Percentiles rank a stretch among this genome's conserved stretches.
Evolutionary conservation across 345 rosid genomes (phyloP).

Genomic region (Eucalyptus regnans): DNA sequence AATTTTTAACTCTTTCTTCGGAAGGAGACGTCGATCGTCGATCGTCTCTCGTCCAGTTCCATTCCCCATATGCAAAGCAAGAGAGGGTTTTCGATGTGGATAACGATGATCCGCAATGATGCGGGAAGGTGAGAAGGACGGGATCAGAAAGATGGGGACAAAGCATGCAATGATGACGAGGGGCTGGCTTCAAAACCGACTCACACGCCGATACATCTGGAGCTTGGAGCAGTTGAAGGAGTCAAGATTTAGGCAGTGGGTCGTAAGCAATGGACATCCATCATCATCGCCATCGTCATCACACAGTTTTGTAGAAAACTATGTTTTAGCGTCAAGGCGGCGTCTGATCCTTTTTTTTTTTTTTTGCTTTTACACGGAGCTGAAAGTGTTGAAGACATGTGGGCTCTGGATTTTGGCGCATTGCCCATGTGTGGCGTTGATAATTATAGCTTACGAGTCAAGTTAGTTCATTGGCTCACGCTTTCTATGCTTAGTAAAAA

Average conservation of each 20-base stretch:
- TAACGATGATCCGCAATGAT: neutral
- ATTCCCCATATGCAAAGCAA: neutral
- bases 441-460: neutral
- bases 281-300: neutral
- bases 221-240: neutral
- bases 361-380: neutral
- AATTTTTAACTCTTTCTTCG: neutral
- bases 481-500: neutral
- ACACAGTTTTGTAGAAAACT: neutral
- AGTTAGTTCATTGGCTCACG: neutral
- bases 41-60: neutral
- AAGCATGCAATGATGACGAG: neutral
- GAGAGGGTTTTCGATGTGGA: neutral
- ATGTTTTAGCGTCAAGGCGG: neutral
- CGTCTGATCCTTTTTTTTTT: neutral
- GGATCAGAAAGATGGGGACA: neutral
- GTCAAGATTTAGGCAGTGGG: neutral
- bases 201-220: neutral
- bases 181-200: neutral
- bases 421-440: neutral
- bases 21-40: neutral
- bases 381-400: neutral
- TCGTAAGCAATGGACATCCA: neutral
- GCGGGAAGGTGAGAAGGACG: neutral
- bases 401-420: neutral